These are phyloP conservation scores for Macroventuria anomochaeta DNA, from an alignment of 2,329 filamentous ascomycete genomes.

Conservation along the genomic window DNA sequence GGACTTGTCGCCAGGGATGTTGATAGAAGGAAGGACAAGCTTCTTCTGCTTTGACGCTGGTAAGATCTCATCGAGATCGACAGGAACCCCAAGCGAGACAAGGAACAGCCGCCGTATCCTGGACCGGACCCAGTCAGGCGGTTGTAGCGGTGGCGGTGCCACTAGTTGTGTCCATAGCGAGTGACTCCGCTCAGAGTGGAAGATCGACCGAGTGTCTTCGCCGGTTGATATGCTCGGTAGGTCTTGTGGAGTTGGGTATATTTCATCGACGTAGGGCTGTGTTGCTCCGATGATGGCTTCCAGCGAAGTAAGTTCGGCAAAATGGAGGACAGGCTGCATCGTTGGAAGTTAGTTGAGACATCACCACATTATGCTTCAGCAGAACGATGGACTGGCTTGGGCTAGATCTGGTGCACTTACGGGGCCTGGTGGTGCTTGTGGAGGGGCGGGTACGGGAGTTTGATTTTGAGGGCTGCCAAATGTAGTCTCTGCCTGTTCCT, in stretches of 20 bases:
- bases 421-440: slow-evolving; percentile 54
- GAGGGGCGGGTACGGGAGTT: slow-evolving; percentile 49
- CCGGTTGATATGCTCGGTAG: slow-evolving; percentile 54
- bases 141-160: slow-evolving; percentile 90
- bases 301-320: slow-evolving; percentile 64
- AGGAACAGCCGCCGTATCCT: slow-evolving; percentile 94
- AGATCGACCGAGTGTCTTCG: slow-evolving; percentile 40
- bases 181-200: slow-evolving; percentile 83
- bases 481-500: slow-evolving; percentile 47
- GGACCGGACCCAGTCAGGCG: slow-evolving; percentile 96
- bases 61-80: slow-evolving; percentile 96
- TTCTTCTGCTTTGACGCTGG: slow-evolving; percentile 98
- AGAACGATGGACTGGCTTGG: slow-evolving; percentile 37
- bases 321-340: slow-evolving; percentile 69
- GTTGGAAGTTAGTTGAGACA: slow-evolving; percentile 37
- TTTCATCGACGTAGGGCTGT: slow-evolving; percentile 68
- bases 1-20: slow-evolving; percentile 47
- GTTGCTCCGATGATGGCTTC: slow-evolving; percentile 67
- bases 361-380: slow-evolving; percentile 38
- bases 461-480: slow-evolving; percentile 50
- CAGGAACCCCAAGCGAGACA: slow-evolving; percentile 92
- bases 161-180: slow-evolving; percentile 97
- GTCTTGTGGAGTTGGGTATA: slow-evolving; percentile 59
- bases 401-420: slow-evolving; percentile 54
- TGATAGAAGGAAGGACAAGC: slow-evolving; percentile 84